Evolutionary conservation across 129 eudicot genomes (phyloP).

Genomic region (Artemisia argyi): DNA sequence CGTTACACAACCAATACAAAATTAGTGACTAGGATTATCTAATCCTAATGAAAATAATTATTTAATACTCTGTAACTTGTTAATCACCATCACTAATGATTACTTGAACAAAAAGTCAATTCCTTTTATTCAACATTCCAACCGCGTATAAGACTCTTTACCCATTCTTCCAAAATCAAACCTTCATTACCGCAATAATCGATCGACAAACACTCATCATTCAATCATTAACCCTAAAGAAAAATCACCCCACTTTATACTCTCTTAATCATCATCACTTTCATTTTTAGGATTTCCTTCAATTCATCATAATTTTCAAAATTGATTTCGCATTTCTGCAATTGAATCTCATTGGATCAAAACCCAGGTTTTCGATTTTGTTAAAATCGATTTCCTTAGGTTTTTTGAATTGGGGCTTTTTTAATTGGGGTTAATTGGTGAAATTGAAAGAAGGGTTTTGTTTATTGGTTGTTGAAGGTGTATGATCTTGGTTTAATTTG

Average conservation of each 20-base stretch:
- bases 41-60: neutral
- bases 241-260: too few species aligned
- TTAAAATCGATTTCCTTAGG: neutral
- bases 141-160: neutral
- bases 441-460: too few species aligned
- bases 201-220: too few species aligned
- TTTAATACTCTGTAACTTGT: too few species aligned
- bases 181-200: too few species aligned
- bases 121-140: neutral
- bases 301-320: neutral
- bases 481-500: neutral
- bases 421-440: too few species aligned
- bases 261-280: neutral
- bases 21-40: neutral
- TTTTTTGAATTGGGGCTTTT: too few species aligned
- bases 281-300: neutral
- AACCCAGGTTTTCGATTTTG: neutral
- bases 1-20: neutral
- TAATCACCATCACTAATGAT: neutral
- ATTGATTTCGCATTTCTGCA: neutral
- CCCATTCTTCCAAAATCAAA: too few species aligned
- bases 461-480: neutral
- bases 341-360: neutral
- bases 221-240: too few species aligned
- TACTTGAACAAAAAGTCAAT: neutral